These are phyloP conservation scores for Colletotrichum cereale DNA, from an alignment of 2,329 filamentous ascomycete genomes.

Conservation along the genomic window DNA sequence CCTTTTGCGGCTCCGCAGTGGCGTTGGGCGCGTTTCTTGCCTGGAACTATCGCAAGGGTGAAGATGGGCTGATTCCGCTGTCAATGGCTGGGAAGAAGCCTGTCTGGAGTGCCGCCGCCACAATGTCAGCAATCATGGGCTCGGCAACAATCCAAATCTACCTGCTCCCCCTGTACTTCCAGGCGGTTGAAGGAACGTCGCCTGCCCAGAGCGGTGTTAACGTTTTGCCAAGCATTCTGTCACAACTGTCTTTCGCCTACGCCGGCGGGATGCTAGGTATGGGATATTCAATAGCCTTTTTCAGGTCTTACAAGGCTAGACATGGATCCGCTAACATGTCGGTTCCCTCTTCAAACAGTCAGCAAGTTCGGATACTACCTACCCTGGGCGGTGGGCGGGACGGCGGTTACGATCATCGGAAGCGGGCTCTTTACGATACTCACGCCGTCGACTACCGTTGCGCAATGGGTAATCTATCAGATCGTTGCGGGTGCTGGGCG, in stretches of 20 bases:
- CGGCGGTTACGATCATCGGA: slow-evolving; percentile 30
- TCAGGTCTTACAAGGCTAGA: too few relatives aligned
- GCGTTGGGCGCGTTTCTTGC: slow-evolving; percentile 43
- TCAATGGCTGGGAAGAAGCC: slow-evolving; percentile 40
- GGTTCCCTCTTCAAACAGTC: slow-evolving; percentile 14
- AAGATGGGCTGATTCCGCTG: slow-evolving; percentile 45
- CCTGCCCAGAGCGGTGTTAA: slow-evolving; percentile 51
- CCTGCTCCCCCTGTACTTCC: slow-evolving; percentile 54
- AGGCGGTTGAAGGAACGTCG: slow-evolving; percentile 43
- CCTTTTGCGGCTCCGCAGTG: slow-evolving; percentile 42
- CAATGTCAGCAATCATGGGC: slow-evolving; percentile 50
- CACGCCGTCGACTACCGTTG: slow-evolving; percentile 26
- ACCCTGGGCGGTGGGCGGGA: slow-evolving; percentile 38
- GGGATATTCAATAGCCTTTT: slow-evolving; percentile 14
- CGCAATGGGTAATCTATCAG: slow-evolving; percentile 41
- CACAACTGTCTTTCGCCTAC: slow-evolving; percentile 43
- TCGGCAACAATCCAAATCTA: slow-evolving; percentile 42
- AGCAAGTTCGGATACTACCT: slow-evolving; percentile 40
- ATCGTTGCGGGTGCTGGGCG: slow-evolving; percentile 39
- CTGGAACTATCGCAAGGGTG: slow-evolving; percentile 44
- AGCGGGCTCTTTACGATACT: slow-evolving; percentile 40
- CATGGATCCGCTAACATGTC: not conserved
- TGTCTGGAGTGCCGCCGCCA: slow-evolving; percentile 52
- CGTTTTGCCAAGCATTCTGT: slow-evolving; percentile 47
- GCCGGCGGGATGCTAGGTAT: slow-evolving; percentile 44